phyloP scores from a whole-genome alignment of 768 basidiomycete species.

The Lactarius sp. region DNA sequence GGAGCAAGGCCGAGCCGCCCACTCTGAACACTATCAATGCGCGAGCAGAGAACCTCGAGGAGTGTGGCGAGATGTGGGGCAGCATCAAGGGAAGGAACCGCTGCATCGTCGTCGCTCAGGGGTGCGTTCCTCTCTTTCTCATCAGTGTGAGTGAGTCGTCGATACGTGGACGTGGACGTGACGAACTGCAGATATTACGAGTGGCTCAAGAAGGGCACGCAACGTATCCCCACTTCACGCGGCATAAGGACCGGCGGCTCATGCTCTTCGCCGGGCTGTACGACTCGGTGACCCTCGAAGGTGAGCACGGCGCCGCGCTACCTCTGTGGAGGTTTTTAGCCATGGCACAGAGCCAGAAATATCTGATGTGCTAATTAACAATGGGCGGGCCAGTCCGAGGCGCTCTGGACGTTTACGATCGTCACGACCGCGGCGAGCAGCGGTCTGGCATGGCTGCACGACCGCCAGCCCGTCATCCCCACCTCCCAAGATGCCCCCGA shows the following conservation, averaged over 20 bases:
- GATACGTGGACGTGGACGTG: neutral
- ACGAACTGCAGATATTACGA: constrained; percentile 74
- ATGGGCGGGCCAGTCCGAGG: constrained; percentile 44
- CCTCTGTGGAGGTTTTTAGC: too few relatives aligned
- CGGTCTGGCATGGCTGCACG: constrained; percentile 82
- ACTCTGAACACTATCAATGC: too few relatives aligned
- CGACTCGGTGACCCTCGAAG: constrained; percentile 64
- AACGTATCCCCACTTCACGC: constrained; percentile 78
- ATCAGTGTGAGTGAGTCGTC: neutral
- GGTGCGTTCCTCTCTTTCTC: constrained; percentile 38
- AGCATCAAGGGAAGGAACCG: constrained; percentile 76
- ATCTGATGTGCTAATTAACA: neutral
- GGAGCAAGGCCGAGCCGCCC: too few relatives aligned
- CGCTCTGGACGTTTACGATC: constrained; percentile 81
- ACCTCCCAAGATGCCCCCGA: constrained; percentile 52
- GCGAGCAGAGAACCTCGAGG: constrained; percentile 74
- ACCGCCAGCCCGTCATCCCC: constrained; percentile 83
- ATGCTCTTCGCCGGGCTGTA: constrained; percentile 89
- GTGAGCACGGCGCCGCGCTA: constrained; percentile 31
- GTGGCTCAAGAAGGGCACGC: constrained; percentile 82
- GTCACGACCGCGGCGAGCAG: constrained; percentile 76
- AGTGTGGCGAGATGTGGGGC: constrained; percentile 80
- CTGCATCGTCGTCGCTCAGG: constrained; percentile 79
- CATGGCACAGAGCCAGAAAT: too few relatives aligned
- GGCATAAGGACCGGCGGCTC: constrained; percentile 54